Conservation (phyloP, 371 early-diverging fungal genomes). For the Lichtheimia corymbifera region DNA sequence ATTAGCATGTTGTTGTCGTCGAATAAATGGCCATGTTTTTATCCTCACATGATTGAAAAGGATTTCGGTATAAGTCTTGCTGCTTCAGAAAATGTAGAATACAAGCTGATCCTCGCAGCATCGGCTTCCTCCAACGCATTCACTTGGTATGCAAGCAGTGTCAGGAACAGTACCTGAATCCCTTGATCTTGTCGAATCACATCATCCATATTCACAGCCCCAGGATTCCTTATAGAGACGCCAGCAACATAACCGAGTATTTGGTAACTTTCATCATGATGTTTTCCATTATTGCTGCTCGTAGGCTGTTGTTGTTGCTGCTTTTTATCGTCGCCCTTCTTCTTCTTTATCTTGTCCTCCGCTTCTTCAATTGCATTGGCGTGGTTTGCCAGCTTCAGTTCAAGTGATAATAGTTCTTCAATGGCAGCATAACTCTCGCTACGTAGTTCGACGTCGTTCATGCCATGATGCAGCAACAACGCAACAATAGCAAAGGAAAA, state of each 20-base stretch:
- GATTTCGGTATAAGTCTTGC: constrained; percentile 73
- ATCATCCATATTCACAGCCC: not conserved
- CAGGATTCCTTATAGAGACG: constrained; percentile 33
- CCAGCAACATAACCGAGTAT: constrained; percentile 74
- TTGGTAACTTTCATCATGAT: constrained; percentile 3
- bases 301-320: too few species aligned
- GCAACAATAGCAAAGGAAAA: constrained; percentile 86
- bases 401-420: constrained; percentile 66
- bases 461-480: constrained; percentile 73
- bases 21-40: constrained; percentile 16
- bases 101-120: constrained; percentile 38
- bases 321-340: too few species aligned
- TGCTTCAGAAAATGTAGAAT: constrained; percentile 79
- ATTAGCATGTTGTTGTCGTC: too few species aligned
- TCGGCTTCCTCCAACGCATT: not conserved
- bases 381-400: constrained; percentile 30
- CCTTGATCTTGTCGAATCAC: not conserved
- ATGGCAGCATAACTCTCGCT: constrained; percentile 66
- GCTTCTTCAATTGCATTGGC: constrained; percentile 22
- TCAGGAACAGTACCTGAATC: constrained; percentile 61
- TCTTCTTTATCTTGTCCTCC: constrained; percentile 25
- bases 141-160: not conserved
- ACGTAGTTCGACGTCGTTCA: constrained; percentile 51
- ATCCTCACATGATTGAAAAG: constrained; percentile 69
- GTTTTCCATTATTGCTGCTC: too few species aligned